Base-by-base conservation (phyloP, 2,329 filamentous ascomycete genomes). In the Aspergillus felis region DNA sequence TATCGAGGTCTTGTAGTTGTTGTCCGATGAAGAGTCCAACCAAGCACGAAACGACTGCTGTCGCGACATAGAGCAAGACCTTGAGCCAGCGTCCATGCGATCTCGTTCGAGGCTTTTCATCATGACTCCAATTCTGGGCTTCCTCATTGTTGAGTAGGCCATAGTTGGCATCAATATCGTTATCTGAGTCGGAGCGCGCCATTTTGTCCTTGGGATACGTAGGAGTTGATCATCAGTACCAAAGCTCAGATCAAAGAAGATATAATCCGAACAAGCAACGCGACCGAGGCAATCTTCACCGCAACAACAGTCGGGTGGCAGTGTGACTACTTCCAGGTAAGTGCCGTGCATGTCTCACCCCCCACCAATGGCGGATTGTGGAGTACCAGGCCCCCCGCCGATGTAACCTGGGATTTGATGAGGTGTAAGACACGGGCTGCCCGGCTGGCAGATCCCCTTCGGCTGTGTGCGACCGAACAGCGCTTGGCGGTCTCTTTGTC, bases 11-110 rank as follows among this genome's bases (percentile, higher is more conserved):
- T 6, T 50, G 44, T 10, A 53, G 22, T 9, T 58, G 55, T 10
- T 53, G 55, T 2, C 60, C 62, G 12, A 65, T 50, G 25, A 61
- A 54, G 2, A 62, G 32, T 2, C 62, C 64, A 4, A 64, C 49
- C 60, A 65, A 58, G 27, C 61, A 62, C 20, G 66, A 66, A 3
- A 68, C 53, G 0, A 62, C 47, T 2, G 63, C 54, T 6, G 57
- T 44, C 0, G 64, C 53, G 5, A 64, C 10, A 6, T 66, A 42
- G 2, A 68, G 60, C 6, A 62, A 48, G 0, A 63, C 22, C 2
- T 50, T 60, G 41, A 55, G 46, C 50, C 59, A 61, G 8, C 4
- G 20, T 5, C 41, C 38, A 14, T 46, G 46, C 17, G 41, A 17
- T 1, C 20, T 32, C 1, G 32, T 4, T 10, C 20, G n/a, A 3